Evolutionary conservation across 257 asterid genomes (phyloP).

Genomic region (Linderniella brevidens): DNA sequence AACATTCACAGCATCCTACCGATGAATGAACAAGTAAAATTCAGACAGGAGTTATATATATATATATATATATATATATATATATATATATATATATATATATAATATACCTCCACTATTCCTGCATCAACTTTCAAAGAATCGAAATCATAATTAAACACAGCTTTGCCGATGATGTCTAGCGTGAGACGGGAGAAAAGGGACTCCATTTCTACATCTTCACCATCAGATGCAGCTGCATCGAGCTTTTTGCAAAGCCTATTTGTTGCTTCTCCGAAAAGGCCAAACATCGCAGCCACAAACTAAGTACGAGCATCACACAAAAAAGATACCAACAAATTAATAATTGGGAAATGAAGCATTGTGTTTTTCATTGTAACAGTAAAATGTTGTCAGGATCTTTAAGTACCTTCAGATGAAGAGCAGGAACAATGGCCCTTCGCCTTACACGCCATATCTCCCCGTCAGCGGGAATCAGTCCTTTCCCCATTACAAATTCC

Average conservation of each 20-base stretch:
- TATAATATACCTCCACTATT: conserved; percentile 63
- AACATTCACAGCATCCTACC: too few relatives aligned
- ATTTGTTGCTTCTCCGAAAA: conserved; percentile 85
- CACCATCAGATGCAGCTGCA: conserved; percentile 81
- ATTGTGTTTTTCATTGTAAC: too few relatives aligned
- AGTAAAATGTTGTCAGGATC: too few relatives aligned
- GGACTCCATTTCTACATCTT: conserved; percentile 96
- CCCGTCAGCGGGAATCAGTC: conserved; percentile 98
- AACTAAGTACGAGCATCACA: conserved; percentile 30
- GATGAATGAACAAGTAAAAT: too few relatives aligned
- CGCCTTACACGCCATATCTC: conserved; percentile 88
- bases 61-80: too few relatives aligned
- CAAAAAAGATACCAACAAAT: not conserved
- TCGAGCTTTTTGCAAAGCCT: conserved; percentile 78
- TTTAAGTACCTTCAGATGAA: conserved; percentile 72
- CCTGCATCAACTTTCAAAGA: conserved; percentile 79
- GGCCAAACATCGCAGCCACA: conserved; percentile 76
- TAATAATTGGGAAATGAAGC: not conserved
- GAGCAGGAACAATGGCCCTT: conserved; percentile 91
- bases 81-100: too few relatives aligned
- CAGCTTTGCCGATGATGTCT: conserved; percentile 95
- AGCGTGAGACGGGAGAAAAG: conserved; percentile 89
- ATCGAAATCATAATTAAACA: conserved; percentile 90
- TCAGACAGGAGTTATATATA: conserved; percentile 6
- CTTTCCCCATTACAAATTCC: conserved; percentile 98